phyloP scores from a whole-genome alignment of 345 rosid genomes.

The Firmiana major region DNA sequence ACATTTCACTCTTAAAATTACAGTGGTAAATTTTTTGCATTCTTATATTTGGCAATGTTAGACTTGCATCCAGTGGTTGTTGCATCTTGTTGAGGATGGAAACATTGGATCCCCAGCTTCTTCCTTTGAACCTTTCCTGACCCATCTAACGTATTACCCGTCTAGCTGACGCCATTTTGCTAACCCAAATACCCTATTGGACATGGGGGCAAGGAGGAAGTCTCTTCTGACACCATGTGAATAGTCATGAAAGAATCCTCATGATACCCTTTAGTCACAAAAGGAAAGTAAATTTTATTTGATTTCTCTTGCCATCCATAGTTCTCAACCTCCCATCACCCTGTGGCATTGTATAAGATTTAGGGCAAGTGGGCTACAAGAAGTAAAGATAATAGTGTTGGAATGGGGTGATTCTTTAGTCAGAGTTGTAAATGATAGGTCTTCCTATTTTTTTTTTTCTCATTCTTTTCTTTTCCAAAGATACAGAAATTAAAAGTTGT shows the following conservation, averaged over 20 bases:
- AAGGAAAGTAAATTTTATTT: too few species aligned
- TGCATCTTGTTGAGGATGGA: background rate
- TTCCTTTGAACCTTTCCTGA: background rate
- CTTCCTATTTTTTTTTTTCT: background rate
- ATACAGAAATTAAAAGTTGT: background rate
- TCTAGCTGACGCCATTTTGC: slow-evolving; percentile 17
- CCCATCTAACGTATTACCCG: background rate
- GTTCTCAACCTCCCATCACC: background rate
- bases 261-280: background rate
- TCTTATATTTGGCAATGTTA: background rate
- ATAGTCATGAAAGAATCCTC: background rate
- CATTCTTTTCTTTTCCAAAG: background rate
- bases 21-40: background rate
- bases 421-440: slow-evolving; percentile 7
- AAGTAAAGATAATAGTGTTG: background rate
- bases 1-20: slow-evolving; percentile 12
- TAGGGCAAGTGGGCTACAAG: background rate
- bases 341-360: background rate
- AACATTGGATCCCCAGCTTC: background rate
- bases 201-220: background rate
- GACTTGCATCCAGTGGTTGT: background rate
- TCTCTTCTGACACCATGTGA: background rate
- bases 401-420: background rate
- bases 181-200: slow-evolving; percentile 18
- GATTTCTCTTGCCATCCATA: background rate